Evolutionary conservation across 1,284 basidiomycete species (phyloP).

Genomic region (Rhizoctonia solani): DNA sequence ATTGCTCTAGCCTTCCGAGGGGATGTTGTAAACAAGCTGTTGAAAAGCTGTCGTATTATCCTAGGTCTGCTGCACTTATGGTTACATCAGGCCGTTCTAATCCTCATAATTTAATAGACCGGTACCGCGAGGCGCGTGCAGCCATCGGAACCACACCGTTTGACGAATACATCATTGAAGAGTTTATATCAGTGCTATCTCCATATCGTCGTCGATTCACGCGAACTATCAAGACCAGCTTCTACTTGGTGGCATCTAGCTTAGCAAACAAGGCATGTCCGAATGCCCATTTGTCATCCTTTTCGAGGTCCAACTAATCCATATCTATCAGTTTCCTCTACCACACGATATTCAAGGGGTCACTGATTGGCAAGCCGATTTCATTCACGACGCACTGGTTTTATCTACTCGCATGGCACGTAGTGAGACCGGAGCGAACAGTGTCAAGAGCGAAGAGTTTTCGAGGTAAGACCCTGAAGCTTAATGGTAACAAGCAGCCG

Average conservation of each 20-base stretch:
- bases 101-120: conserved; percentile 38
- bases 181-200: conserved; percentile 42
- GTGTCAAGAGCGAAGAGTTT: conserved; percentile 42
- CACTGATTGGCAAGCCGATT: conserved; percentile 37
- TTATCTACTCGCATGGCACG: conserved; percentile 41
- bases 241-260: conserved; percentile 38
- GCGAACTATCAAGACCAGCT: conserved; percentile 40
- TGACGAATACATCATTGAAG: conserved; percentile 39
- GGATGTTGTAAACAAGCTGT: conserved; percentile 39
- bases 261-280: conserved; percentile 13
- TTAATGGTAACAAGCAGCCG: not conserved
- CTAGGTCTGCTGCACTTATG: conserved; percentile 36
- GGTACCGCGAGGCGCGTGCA: conserved; percentile 42
- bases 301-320: not conserved
- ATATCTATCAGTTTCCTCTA: conserved; percentile 43
- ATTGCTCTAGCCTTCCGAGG: conserved; percentile 40
- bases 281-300: not conserved
- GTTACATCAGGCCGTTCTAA: not conserved
- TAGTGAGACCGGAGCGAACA: conserved; percentile 42
- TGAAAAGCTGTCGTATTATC: conserved; percentile 43
- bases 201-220: conserved; percentile 43
- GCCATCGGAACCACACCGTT: conserved; percentile 43
- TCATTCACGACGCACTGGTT: conserved; percentile 45
- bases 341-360: conserved; percentile 43
- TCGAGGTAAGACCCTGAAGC: conserved; percentile 35